Evolutionary conservation across 495 filamentous ascomycete species (phyloP).

Genomic region (Daldinia bambusicola): DNA sequence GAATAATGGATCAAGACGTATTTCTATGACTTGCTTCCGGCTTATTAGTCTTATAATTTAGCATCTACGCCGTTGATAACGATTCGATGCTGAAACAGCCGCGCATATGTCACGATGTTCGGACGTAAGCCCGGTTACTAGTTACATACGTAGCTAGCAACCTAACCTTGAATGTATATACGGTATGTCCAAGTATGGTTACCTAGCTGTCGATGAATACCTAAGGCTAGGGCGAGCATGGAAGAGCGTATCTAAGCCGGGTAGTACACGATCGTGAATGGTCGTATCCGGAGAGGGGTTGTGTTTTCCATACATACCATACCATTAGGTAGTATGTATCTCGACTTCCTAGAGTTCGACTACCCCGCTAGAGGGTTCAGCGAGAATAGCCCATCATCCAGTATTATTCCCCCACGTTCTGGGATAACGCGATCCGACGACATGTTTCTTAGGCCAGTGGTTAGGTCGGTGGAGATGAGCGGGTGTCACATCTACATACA

Average conservation of each 20-base stretch:
- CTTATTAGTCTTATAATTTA: neutral
- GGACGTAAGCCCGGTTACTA: conserved; percentile 16
- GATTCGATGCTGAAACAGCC: conserved; percentile 14
- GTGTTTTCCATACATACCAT: no score
- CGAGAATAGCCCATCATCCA: conserved; percentile 46
- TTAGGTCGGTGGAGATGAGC: conserved; percentile 36
- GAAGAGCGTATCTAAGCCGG: conserved; percentile 13
- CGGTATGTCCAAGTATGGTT: conserved; percentile 24
- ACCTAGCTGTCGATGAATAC: conserved; percentile 18
- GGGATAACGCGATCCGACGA: conserved; percentile 43
- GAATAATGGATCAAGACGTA: conserved; percentile 8
- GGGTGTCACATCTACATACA: conserved; percentile 21
- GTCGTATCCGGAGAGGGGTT: conserved; percentile 40
- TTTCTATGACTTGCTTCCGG: conserved; percentile 18
- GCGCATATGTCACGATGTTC: conserved; percentile 22
- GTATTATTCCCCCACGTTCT: conserved; percentile 52
- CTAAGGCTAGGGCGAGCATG: neutral
- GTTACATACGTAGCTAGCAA: conserved; percentile 10
- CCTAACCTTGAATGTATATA: conserved; percentile 1
- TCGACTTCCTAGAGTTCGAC: conserved; percentile 33
- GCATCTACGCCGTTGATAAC: conserved; percentile 16
- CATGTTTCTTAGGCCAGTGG: conserved; percentile 20
- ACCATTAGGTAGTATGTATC: conserved; percentile 13
- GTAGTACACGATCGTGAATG: conserved; percentile 40
- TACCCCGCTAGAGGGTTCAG: conserved; percentile 45